Evolutionary conservation across 148 eudicot genomes (phyloP).

Genomic region (Diospyros kaki): DNA sequence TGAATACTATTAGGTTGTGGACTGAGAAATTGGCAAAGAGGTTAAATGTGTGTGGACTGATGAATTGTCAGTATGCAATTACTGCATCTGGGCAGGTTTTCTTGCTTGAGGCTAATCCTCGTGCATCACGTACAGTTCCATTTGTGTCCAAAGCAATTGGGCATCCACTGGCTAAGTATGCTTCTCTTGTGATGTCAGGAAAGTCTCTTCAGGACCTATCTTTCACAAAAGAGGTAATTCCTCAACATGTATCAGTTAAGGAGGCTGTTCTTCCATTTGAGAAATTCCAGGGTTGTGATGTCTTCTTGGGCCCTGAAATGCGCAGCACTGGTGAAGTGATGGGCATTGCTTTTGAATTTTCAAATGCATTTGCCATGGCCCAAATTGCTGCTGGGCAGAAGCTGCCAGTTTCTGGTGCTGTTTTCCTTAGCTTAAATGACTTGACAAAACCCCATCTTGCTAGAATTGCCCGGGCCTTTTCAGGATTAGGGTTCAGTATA

Average conservation of each 20-base stretch:
- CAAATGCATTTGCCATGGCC: conserved; percentile 81
- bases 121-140: conserved; percentile 92
- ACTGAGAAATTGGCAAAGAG: conserved; percentile 78
- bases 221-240: conserved; percentile 84
- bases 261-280: conserved; percentile 97
- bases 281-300: conserved; percentile 91
- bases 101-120: conserved; percentile 96
- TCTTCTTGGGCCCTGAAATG: conserved; percentile 93
- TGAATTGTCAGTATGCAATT: conserved; percentile 98
- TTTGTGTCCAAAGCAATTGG: conserved; percentile 98
- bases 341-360: conserved; percentile 67
- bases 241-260: conserved; percentile 77
- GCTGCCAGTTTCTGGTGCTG: conserved; percentile 73
- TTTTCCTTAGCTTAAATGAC: conserved; percentile 88
- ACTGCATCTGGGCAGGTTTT: conserved; percentile 76
- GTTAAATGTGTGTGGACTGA: conserved; percentile 81
- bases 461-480: conserved; percentile 61
- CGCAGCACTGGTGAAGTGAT: conserved; percentile 98
- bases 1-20: conserved; percentile 87
- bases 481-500: conserved; percentile 59
- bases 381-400: conserved; percentile 92
- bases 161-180: conserved; percentile 93
- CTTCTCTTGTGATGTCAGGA: conserved; percentile 94
- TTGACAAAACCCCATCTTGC: conserved; percentile 75
- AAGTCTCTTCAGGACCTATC: conserved; percentile 70